phyloP scores from a whole-genome alignment of 352 stramenopile genomes.

The Phytopythium chamaehyphon region DNA sequence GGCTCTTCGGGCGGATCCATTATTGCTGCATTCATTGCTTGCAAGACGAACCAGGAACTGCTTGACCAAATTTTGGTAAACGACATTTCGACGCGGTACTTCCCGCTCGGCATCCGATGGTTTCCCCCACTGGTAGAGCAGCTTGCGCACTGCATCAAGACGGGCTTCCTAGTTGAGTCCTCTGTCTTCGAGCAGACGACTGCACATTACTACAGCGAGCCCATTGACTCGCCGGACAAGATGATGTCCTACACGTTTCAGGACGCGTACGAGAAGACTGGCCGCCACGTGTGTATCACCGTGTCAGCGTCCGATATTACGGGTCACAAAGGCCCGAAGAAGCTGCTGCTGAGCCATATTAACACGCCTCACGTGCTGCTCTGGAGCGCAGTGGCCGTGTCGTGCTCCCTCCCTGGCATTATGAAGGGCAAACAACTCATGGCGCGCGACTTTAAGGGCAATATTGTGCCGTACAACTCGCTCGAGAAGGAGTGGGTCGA shows the following conservation, averaged over 20 bases:
- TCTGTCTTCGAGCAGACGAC: constrained; percentile 80
- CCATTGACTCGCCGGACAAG: constrained; percentile 37
- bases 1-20: constrained; percentile 92
- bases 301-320: constrained; percentile 89
- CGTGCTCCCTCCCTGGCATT: constrained; percentile 89
- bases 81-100: constrained; percentile 58
- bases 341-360: constrained; percentile 92
- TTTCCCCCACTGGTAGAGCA: constrained; percentile 84
- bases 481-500: constrained; percentile 93
- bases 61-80: constrained; percentile 45
- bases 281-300: constrained; percentile 93
- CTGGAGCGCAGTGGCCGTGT: constrained; percentile 88
- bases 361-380: constrained; percentile 91
- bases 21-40: constrained; percentile 81
- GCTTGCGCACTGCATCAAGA: constrained; percentile 85
- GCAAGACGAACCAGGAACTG: constrained; percentile 79
- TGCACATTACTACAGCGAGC: constrained; percentile 89
- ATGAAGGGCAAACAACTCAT: constrained; percentile 89
- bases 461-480: constrained; percentile 88
- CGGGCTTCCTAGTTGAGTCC: constrained; percentile 85
- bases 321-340: constrained; percentile 74
- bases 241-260: constrained; percentile 89
- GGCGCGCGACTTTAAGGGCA: constrained; percentile 69
- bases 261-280: constrained; percentile 91
- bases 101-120: constrained; percentile 55